phyloP scores from a whole-genome alignment of 1,139 yeast genomes.

The Yamadazyma sp. region DNA sequence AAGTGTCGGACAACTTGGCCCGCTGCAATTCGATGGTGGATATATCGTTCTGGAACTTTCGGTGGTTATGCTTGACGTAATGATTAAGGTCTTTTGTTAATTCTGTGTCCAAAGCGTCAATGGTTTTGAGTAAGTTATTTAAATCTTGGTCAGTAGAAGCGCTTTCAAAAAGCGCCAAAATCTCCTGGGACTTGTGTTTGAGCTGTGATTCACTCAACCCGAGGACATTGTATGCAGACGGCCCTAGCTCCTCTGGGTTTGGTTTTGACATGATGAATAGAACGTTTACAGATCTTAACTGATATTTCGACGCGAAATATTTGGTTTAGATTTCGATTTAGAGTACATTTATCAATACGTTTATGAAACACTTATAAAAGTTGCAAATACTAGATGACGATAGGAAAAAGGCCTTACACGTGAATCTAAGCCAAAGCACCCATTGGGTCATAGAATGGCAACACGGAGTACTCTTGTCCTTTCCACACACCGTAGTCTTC shows the following conservation, averaged over 20 bases:
- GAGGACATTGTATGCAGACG: constrained; percentile 4
- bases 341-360: too few species aligned
- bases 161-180: constrained; percentile 6
- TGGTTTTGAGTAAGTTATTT: constrained; percentile 7
- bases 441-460: constrained; percentile 87
- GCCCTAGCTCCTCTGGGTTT: background rate
- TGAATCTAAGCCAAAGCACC: constrained; percentile 66
- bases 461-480: constrained; percentile 50
- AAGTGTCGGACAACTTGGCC: constrained; percentile 38
- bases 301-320: constrained; percentile 1
- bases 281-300: too few species aligned
- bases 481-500: constrained; percentile 48
- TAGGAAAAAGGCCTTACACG: background rate
- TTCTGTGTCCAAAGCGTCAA: constrained; percentile 10
- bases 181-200: constrained; percentile 2
- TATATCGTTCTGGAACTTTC: constrained; percentile 36
- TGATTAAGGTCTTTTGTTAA: constrained; percentile 28
- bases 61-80: constrained; percentile 26
- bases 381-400: background rate
- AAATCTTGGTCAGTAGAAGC: constrained; percentile 16
- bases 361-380: too few species aligned
- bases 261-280: background rate
- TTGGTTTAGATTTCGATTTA: too few species aligned
- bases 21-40: constrained; percentile 37
- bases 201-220: constrained; percentile 3